These are phyloP conservation scores for Mortierella sp. DNA, from an alignment of 371 early-diverging fungal species.

Conservation along the genomic window DNA sequence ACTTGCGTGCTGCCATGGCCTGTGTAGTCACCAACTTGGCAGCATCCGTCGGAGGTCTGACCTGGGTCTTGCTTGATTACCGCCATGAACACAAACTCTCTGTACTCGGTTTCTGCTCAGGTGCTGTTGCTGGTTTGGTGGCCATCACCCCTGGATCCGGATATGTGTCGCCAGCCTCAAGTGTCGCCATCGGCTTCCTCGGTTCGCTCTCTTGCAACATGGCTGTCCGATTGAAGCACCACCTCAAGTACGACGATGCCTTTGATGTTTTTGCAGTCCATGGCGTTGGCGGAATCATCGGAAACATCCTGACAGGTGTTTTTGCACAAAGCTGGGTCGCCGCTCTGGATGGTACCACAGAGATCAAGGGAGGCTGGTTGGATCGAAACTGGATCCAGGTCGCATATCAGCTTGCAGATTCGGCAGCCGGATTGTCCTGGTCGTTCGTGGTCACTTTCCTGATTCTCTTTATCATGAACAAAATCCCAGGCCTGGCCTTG, in stretches of 20 bases:
- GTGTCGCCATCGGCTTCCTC: conserved; percentile 82
- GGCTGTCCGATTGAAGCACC: conserved; percentile 81
- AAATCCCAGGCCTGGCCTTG: conserved; percentile 78
- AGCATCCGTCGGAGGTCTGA: conserved; percentile 83
- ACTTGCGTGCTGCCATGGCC: conserved; percentile 88
- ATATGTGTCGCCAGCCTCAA: conserved; percentile 85
- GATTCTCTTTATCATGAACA: conserved; percentile 81
- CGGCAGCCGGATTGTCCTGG: conserved; percentile 80
- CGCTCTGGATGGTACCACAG: conserved; percentile 73
- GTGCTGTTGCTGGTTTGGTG: conserved; percentile 92
- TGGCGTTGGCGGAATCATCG: conserved; percentile 90
- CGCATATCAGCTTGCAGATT: conserved; percentile 83
- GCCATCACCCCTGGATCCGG: conserved; percentile 94
- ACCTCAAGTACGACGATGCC: conserved; percentile 90
- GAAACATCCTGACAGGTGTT: conserved; percentile 88
- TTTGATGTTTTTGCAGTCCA: conserved; percentile 91
- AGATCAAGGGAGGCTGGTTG: conserved; percentile 83
- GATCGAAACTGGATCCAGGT: conserved; percentile 86
- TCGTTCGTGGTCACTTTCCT: conserved; percentile 81
- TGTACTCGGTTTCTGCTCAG: conserved; percentile 90
- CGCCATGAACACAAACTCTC: conserved; percentile 81
- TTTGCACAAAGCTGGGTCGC: conserved; percentile 87
- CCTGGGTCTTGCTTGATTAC: conserved; percentile 88
- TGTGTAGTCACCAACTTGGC: conserved; percentile 86
- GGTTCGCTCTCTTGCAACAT: conserved; percentile 79